Percentiles rank a stretch among this genome's conserved stretches.
Evolutionary conservation across 495 filamentous ascomycete genomes (phyloP).

Genomic region (Penicillium goetzii): DNA sequence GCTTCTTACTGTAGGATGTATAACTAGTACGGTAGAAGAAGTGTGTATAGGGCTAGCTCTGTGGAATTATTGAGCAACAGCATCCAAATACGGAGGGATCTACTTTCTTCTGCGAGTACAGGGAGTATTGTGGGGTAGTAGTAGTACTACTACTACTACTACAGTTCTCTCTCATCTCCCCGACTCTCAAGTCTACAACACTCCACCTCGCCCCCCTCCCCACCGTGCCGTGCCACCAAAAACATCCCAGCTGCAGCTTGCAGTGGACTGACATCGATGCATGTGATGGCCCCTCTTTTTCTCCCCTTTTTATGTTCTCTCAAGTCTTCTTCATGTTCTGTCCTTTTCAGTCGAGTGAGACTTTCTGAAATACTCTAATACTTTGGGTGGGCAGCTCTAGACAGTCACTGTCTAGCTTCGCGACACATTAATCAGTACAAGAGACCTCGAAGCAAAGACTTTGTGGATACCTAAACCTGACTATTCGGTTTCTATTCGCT

Average conservation of each 20-base stretch:
- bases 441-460: background rate
- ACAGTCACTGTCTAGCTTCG: background rate
- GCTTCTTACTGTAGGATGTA: background rate
- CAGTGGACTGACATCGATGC: conserved; percentile 11
- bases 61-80: background rate
- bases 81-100: background rate
- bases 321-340: background rate
- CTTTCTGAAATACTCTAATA: background rate
- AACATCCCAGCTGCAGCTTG: conserved; percentile 8
- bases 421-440: background rate
- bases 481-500: background rate
- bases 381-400: background rate
- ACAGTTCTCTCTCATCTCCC: background rate
- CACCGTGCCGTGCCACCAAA: conserved; percentile 12
- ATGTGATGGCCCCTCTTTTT: conserved; percentile 27
- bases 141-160: too few relatives aligned
- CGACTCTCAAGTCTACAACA: background rate
- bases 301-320: conserved; percentile 8
- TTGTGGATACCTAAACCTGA: background rate
- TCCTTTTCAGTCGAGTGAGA: conserved; percentile 2
- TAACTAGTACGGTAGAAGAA: background rate
- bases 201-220: background rate
- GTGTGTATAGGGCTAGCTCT: background rate
- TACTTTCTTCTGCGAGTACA: background rate
- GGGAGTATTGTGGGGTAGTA: background rate